Percentiles rank a stretch among this genome's conserved stretches.
Evolutionary conservation across 2,329 filamentous ascomycete species (phyloP).

Genomic region (Colletotrichum camelliae): DNA sequence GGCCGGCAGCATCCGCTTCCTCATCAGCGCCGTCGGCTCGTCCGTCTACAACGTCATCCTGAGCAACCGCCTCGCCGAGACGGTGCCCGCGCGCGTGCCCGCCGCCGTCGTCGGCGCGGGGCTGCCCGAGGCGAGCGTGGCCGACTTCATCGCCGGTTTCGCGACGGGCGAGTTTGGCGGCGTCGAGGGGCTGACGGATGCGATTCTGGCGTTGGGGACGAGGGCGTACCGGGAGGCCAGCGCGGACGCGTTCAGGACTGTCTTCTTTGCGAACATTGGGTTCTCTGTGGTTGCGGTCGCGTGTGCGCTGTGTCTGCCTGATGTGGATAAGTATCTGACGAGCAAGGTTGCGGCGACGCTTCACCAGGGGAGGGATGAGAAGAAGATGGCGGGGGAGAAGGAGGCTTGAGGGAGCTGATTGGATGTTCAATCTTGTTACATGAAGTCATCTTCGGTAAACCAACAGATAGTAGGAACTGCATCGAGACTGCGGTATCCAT

Average conservation of each 20-base stretch:
- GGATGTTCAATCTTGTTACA: accelerated
- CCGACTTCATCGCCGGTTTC: slow-evolving; percentile 37
- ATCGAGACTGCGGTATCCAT: not conserved
- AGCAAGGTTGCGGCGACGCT: slow-evolving; percentile 37
- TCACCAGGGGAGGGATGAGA: slow-evolving; percentile 29
- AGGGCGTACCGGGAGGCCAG: slow-evolving; percentile 37
- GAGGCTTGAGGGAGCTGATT: not conserved
- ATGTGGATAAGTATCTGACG: slow-evolving; percentile 38
- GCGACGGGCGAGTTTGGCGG: slow-evolving; percentile 30
- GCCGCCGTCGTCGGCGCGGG: slow-evolving; percentile 40
- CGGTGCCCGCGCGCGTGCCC: slow-evolving; percentile 34
- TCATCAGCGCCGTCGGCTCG: slow-evolving; percentile 35
- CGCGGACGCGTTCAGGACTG: slow-evolving; percentile 36
- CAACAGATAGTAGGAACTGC: not conserved
- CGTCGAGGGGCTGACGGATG: slow-evolving; percentile 34
- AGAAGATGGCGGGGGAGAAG: slow-evolving; percentile 17
- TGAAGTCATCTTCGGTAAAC: not conserved
- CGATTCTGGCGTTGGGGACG: slow-evolving; percentile 32
- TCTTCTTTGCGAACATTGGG: slow-evolving; percentile 39
- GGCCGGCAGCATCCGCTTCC: slow-evolving; percentile 40
- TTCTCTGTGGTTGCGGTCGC: slow-evolving; percentile 37
- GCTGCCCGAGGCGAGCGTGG: slow-evolving; percentile 37
- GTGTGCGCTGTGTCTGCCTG: slow-evolving; percentile 33
- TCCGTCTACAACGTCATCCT: slow-evolving; percentile 39
- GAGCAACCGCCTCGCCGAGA: slow-evolving; percentile 34